Evolutionary conservation across 352 stramenopile genomes (phyloP).

Genomic region (Globisporangium abappressorium): DNA sequence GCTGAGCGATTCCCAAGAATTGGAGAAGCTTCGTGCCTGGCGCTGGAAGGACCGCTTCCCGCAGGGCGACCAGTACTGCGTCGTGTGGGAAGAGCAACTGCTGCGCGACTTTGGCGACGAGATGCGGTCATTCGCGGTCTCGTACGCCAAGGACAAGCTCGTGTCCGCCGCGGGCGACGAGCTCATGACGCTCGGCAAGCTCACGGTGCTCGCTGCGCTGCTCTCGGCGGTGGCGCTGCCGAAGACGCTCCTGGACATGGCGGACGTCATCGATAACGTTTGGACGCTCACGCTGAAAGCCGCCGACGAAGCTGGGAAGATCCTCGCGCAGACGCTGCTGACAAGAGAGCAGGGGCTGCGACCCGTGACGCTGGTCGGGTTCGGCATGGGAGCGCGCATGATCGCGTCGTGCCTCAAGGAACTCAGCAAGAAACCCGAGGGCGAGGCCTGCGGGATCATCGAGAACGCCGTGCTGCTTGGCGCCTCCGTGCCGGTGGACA

Average conservation of each 20-base stretch:
- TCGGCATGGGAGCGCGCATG: constrained; percentile 87
- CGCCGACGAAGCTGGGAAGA: constrained; percentile 65
- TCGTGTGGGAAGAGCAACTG: constrained; percentile 72
- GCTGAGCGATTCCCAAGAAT: background rate
- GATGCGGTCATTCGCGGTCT: constrained; percentile 73
- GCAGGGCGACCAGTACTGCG: constrained; percentile 78
- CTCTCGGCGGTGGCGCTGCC: constrained; percentile 77
- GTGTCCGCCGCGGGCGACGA: constrained; percentile 63
- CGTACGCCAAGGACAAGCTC: constrained; percentile 45
- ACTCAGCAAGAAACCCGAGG: constrained; percentile 57
- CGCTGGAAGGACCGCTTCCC: constrained; percentile 80
- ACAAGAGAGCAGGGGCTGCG: constrained; percentile 72
- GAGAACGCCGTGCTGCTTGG: constrained; percentile 88
- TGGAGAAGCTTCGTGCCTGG: constrained; percentile 50
- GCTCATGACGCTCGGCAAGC: constrained; percentile 44
- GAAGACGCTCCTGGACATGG: constrained; percentile 57
- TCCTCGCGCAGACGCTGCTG: constrained; percentile 60
- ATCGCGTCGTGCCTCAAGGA: constrained; percentile 90
- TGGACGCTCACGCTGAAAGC: constrained; percentile 81
- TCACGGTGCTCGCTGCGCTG: constrained; percentile 69
- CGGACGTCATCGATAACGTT: constrained; percentile 80
- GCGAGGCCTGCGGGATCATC: constrained; percentile 65
- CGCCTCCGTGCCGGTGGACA: constrained; percentile 58
- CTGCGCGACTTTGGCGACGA: constrained; percentile 74
- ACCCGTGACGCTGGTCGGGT: constrained; percentile 88